Evolutionary conservation across 805 yeast species (phyloP).

Genomic region (Phaffomyces thermotolerans): DNA sequence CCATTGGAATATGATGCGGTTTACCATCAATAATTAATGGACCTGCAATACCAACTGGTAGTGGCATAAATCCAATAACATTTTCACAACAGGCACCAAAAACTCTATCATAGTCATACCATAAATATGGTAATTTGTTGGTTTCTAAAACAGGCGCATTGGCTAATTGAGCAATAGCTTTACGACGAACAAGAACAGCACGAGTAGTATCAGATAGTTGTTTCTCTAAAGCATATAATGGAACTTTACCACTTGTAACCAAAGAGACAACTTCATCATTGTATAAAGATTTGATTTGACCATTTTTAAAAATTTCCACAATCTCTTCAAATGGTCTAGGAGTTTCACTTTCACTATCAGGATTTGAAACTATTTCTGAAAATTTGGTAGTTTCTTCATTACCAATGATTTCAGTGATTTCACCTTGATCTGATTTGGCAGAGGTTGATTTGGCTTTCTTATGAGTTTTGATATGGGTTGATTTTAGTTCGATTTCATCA

Average conservation of each 20-base stretch:
- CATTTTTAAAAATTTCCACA: conserved; percentile 55
- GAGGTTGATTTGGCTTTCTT: conserved; percentile 26
- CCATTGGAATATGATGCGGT: conserved; percentile 93
- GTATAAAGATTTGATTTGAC: conserved; percentile 55
- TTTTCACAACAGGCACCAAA: conserved; percentile 99
- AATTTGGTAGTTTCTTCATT: conserved; percentile 16
- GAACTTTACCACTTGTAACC: conserved; percentile 70
- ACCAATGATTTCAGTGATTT: conserved; percentile 5
- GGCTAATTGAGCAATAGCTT: conserved; percentile 79
- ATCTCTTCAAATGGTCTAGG: conserved; percentile 60
- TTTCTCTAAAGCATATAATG: conserved; percentile 90
- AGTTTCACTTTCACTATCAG: conserved; percentile 31
- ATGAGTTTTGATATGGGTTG: conserved; percentile 13
- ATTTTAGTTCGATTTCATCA: conserved; percentile 16
- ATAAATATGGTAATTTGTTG: conserved; percentile 65
- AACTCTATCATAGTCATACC: conserved; percentile 91
- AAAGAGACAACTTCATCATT: conserved; percentile 71
- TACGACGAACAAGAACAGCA: conserved; percentile 91
- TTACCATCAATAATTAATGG: conserved; percentile 88
- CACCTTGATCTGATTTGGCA: conserved; percentile 25
- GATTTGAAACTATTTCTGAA: conserved; percentile 23
- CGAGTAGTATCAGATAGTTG: conserved; percentile 82
- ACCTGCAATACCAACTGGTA: conserved; percentile 98
- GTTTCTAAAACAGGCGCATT: conserved; percentile 73
- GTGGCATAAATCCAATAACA: conserved; percentile 92